A percentile compares a stretch with the other conserved stretches of the same genome.
Evolutionary conservation across 2,329 filamentous ascomycete genomes (phyloP).

Genomic region (Colletotrichum phormii): DNA sequence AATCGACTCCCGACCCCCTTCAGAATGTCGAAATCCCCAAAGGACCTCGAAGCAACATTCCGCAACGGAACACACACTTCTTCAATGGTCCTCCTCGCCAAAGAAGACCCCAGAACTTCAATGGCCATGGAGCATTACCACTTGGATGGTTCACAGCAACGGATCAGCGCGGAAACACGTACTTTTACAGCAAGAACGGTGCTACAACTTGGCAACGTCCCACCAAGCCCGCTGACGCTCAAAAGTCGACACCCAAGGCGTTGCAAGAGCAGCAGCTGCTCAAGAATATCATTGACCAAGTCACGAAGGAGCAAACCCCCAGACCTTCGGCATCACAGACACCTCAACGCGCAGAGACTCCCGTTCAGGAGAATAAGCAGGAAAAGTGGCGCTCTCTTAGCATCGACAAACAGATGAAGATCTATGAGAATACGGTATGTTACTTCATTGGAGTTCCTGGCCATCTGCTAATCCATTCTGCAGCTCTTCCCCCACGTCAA

Average conservation of each 20-base stretch:
- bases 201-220: conserved; percentile 86
- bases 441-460: neutral
- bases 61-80: conserved; percentile 64
- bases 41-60: conserved; percentile 69
- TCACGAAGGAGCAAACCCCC: conserved; percentile 76
- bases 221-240: conserved; percentile 72
- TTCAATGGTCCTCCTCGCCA: conserved; percentile 51
- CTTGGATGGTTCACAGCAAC: conserved; percentile 87
- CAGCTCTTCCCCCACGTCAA: conserved; percentile 89
- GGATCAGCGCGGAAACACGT: conserved; percentile 77
- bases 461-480: neutral
- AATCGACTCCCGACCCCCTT: conserved; percentile 54
- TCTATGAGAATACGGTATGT: conserved; percentile 92
- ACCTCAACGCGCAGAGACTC: conserved; percentile 69
- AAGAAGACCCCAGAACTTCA: conserved; percentile 66
- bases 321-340: conserved; percentile 70
- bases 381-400: conserved; percentile 79
- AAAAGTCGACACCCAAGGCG: conserved; percentile 73
- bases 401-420: conserved; percentile 90
- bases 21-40: conserved; percentile 66
- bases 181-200: conserved; percentile 87
- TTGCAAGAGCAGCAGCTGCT: conserved; percentile 76
- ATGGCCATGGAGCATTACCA: conserved; percentile 69
- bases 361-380: conserved; percentile 68
- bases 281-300: conserved; percentile 86